phyloP scores from a whole-genome alignment of 345 rosid species.

The Salix udensis region DNA sequence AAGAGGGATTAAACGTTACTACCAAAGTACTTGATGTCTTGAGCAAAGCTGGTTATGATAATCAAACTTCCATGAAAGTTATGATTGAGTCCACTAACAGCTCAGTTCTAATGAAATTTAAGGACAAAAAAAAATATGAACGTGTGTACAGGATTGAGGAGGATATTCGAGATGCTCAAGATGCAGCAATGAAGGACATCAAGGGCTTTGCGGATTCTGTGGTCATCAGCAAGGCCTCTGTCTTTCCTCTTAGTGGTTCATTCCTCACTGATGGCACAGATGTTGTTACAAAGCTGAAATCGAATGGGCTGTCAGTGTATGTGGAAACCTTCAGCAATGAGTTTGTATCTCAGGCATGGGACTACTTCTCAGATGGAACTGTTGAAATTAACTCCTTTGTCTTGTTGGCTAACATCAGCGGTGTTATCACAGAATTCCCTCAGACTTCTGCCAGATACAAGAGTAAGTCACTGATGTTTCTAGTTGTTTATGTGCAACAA shows the following conservation, averaged over 20 bases:
- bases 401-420: conserved; percentile 29
- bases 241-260: conserved; percentile 22
- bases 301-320: conserved; percentile 55
- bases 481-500: not conserved
- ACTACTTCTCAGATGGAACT: conserved; percentile 74
- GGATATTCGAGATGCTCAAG: conserved; percentile 48
- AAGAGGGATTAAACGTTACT: conserved; percentile 47
- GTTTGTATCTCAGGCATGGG: conserved; percentile 84
- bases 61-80: conserved; percentile 43
- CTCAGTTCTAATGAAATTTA: conserved; percentile 63
- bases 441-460: conserved; percentile 63
- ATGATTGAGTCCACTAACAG: conserved; percentile 83
- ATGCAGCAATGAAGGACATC: conserved; percentile 51
- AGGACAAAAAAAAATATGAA: conserved; percentile 41
- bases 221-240: conserved; percentile 51
- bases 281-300: conserved; percentile 45
- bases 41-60: conserved; percentile 56
- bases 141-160: conserved; percentile 67
- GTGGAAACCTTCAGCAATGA: conserved; percentile 72
- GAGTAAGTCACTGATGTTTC: conserved; percentile 46
- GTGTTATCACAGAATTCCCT: conserved; percentile 85
- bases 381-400: conserved; percentile 62
- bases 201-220: conserved; percentile 65
- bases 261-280: conserved; percentile 41
- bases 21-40: conserved; percentile 55